Evolutionary conservation across 441 rosid species (phyloP), one percentile per base, ranked within the genome.

Genomic region (Manihot esculenta): DNA sequence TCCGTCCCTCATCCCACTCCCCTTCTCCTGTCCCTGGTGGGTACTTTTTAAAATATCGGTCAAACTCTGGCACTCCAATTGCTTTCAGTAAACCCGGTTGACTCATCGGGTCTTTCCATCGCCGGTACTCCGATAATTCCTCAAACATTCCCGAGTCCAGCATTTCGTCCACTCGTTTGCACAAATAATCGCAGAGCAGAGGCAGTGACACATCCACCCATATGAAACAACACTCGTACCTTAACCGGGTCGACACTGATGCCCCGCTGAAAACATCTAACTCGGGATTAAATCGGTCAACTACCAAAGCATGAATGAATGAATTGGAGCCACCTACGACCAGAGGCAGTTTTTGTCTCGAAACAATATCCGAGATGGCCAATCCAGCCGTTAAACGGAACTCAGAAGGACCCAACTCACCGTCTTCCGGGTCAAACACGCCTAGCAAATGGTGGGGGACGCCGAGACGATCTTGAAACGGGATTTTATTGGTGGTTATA

Each of bases 261-360:
- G 64, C 64, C 64, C 75, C 79, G 47, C 78, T 61, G 51, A 88
- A 88, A 30, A 86, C 88, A 68, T 87, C 85, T 1, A 66, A 2
- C 26, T 47, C 78, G 7, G 89, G 90, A 78, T 85, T 78, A 69
- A 84, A 89, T 7, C 79, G 65, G 20, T 92, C 86, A 3, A 80
- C 85, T 7, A 94, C 74, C 11, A 90, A 85, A 7, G 97, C 92
- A 77, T 94, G 87, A 3, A 92, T 73, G 54, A 86, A 84, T 5
- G 99, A 84, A 84, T 92, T 94, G 23, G 99, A 94, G 62, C 99
- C 99, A 24, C 99, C 99, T 13, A 83, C 97, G 8, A 94, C 62
- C 3, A 94, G 69, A 51, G 99, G 99, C 12, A 86, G 71, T 30
- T 73, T 86, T 42, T 67, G 54, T 2, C 91, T 78, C 17, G 83